These are phyloP conservation scores for Anthostomella pinea DNA, from an alignment of 2,329 filamentous ascomycete species.

Conservation along the genomic window DNA sequence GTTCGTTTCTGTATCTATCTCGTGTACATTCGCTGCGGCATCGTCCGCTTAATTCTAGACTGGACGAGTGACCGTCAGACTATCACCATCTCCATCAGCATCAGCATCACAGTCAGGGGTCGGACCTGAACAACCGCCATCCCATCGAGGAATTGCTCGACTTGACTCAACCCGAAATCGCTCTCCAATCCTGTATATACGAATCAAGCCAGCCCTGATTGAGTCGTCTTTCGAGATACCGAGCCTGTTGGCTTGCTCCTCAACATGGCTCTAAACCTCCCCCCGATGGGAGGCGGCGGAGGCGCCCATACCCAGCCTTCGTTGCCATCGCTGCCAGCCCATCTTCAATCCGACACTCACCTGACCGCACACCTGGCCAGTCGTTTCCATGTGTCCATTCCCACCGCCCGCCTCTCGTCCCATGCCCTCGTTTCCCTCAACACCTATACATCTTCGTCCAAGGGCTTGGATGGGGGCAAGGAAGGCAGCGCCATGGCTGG, in stretches of 20 bases:
- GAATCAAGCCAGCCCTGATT: too few relatives aligned
- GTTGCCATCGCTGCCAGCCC: slow-evolving; percentile 81
- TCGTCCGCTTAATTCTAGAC: too few relatives aligned
- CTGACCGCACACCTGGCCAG: slow-evolving; percentile 79
- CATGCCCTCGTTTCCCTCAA: slow-evolving; percentile 91
- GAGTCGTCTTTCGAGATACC: slow-evolving; percentile 16
- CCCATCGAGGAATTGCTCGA: too few relatives aligned
- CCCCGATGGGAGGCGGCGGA: slow-evolving; percentile 48
- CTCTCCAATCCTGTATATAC: too few relatives aligned
- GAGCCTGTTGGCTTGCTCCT: slow-evolving; percentile 19
- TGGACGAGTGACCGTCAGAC: too few relatives aligned
- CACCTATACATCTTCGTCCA: slow-evolving; percentile 86
- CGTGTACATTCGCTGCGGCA: too few relatives aligned
- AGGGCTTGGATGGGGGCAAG: slow-evolving; percentile 85
- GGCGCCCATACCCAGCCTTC: slow-evolving; percentile 79
- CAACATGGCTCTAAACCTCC: slow-evolving; percentile 61
- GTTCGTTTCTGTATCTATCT: slow-evolving; percentile 27
- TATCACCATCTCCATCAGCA: too few relatives aligned
- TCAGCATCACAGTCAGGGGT: too few relatives aligned
- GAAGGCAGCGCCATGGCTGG: slow-evolving; percentile 90
- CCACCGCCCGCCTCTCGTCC: slow-evolving; percentile 84
- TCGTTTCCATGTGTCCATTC: slow-evolving; percentile 87
- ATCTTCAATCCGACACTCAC: slow-evolving; percentile 74
- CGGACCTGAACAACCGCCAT: too few relatives aligned
- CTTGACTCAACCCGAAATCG: too few relatives aligned